phyloP scores from a whole-genome alignment of 192 early-diverging fungal genomes.

The Coemansia sp. region DNA sequence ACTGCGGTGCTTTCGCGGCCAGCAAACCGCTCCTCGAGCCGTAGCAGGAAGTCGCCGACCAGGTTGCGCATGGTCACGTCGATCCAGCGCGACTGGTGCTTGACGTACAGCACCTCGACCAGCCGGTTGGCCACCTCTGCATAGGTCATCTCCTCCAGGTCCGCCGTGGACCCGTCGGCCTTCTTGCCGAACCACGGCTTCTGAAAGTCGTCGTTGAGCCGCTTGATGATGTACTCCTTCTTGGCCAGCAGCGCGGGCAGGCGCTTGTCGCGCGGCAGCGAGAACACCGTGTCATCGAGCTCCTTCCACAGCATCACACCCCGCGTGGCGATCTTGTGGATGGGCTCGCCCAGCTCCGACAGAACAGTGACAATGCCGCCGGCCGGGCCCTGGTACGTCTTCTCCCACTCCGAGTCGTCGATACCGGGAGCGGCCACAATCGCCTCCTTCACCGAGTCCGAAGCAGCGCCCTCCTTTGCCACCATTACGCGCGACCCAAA shows the following conservation, averaged over 20 bases:
- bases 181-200: slow-evolving; percentile 95
- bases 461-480: slow-evolving; percentile 80
- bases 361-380: slow-evolving; percentile 91
- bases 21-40: slow-evolving; percentile 85
- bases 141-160: slow-evolving; percentile 93
- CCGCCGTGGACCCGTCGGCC: slow-evolving; percentile 62
- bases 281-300: slow-evolving; percentile 87
- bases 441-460: slow-evolving; percentile 77
- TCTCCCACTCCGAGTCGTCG: slow-evolving; percentile 79
- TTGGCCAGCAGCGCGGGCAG: slow-evolving; percentile 71
- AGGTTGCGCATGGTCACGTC: slow-evolving; percentile 76
- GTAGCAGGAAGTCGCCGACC: slow-evolving; percentile 77
- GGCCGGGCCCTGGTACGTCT: slow-evolving; percentile 82
- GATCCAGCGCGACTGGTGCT: slow-evolving; percentile 78
- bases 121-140: slow-evolving; percentile 79
- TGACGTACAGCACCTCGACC: slow-evolving; percentile 73
- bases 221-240: slow-evolving; percentile 88
- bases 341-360: slow-evolving; percentile 93
- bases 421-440: slow-evolving; percentile 87
- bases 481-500: slow-evolving; percentile 95
- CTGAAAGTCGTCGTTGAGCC: slow-evolving; percentile 88
- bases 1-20: slow-evolving; percentile 2
- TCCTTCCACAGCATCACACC: slow-evolving; percentile 92
- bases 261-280: slow-evolving; percentile 84
- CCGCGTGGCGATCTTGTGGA: slow-evolving; percentile 94